Base-by-base conservation (phyloP, 192 early-diverging fungal species). In the Backusella macrospora region DNA sequence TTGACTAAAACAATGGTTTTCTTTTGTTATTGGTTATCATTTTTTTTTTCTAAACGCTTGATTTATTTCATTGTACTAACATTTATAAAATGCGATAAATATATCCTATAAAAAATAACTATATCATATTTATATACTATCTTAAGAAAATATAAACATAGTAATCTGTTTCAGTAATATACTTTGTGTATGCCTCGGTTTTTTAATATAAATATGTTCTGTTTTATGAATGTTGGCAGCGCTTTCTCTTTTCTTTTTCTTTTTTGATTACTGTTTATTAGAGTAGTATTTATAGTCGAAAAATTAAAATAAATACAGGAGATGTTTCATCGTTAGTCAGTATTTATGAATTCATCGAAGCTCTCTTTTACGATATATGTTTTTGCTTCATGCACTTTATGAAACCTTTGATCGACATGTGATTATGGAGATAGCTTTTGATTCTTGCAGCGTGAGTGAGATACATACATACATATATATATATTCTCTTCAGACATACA, bases 401-500 rank as follows among this genome's bases (percentile, higher is more conserved):
- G 52, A 59, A 59, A 59, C 52, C 26, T n/a, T 23, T 13, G 52
- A 59, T 59, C 21, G 23, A 12, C 52, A 59, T 59, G 52, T 59
- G 52, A 26, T 59, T 59, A 26, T 13, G 52, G 26, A 23, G 21
- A 26, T 59, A 59, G 21, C 26, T 26, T 43, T 43, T 59, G 13
- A 59, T 59, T 26, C 21, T 59, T 59, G 49, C 52, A 59, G 21
- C 26, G 18, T 21, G 10, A 23, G 52, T 55, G 52, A 23, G 18
- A 26, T 34, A 34, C 2, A 34, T 34, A 34, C 2, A n/a, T n/a
- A n/a, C n/a, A n/a, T n/a, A n/a, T n/a, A n/a, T n/a, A n/a, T n/a
- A n/a, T n/a, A n/a, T n/a, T n/a, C n/a, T n/a, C n/a, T n/a, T n/a
- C n/a, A n/a, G n/a, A n/a, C n/a, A n/a, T 34, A 34, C 2, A 34